Evolutionary conservation across 1,284 basidiomycete genomes (phyloP).

Genomic region (Leccinum angustisporum): DNA sequence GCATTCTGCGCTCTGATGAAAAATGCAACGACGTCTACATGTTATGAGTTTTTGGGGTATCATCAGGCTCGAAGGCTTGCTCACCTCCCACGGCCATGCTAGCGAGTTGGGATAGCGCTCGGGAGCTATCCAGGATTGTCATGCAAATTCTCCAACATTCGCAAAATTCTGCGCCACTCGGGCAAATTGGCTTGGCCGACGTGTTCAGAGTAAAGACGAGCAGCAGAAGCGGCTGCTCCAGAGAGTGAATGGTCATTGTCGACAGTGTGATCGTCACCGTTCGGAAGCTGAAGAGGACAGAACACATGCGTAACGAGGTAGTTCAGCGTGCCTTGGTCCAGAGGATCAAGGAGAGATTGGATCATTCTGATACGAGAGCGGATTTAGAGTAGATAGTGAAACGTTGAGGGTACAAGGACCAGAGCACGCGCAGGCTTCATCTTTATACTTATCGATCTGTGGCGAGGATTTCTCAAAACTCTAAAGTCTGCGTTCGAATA

Average conservation of each 20-base stretch:
- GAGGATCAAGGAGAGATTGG: neutral
- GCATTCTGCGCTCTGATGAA: neutral
- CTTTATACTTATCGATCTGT: conserved; percentile 1
- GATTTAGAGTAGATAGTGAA: neutral
- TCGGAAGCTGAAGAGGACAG: neutral
- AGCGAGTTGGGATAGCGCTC: neutral
- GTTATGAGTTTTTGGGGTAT: neutral
- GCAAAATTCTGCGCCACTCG: neutral
- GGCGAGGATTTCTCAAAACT: conserved; percentile 1
- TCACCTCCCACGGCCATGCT: neutral
- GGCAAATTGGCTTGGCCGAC: neutral
- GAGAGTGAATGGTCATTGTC: neutral
- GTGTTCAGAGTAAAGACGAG: neutral
- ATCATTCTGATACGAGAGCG: neutral
- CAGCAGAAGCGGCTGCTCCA: neutral
- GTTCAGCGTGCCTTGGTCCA: neutral
- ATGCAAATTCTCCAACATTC: neutral
- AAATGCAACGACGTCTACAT: neutral
- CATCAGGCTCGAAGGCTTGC: neutral
- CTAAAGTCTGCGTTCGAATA: neutral
- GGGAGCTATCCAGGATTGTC: neutral
- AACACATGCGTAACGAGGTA: neutral
- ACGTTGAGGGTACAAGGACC: neutral
- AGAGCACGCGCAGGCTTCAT: neutral
- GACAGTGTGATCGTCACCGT: neutral